These are phyloP conservation scores for Hypericum androsaemum DNA, from an alignment of 345 rosid genomes.

Conservation along the genomic window DNA sequence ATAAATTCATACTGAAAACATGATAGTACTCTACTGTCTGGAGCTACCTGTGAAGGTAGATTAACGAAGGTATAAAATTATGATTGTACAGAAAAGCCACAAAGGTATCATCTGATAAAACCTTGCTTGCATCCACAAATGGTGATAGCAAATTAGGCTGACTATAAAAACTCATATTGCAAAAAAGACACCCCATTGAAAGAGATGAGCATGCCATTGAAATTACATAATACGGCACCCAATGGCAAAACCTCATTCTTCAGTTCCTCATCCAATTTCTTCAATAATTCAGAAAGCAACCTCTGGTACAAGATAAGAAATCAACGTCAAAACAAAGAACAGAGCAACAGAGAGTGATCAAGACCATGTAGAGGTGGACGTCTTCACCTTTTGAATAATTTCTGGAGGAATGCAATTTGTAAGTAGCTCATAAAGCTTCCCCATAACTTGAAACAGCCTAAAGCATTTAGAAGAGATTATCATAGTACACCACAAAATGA, in stretches of 20 bases:
- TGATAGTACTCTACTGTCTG: too few species aligned
- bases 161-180: too few species aligned
- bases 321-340: conserved; percentile 8
- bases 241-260: conserved; percentile 87
- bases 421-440: conserved; percentile 78
- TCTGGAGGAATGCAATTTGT: conserved; percentile 83
- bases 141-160: too few species aligned
- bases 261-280: conserved; percentile 78
- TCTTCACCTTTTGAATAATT: conserved; percentile 63
- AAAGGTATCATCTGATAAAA: too few species aligned
- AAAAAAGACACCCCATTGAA: too few species aligned
- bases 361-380: not conserved
- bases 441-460: conserved; percentile 89
- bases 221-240: conserved; percentile 96
- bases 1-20: too few species aligned
- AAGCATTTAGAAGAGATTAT: conserved; percentile 15
- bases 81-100: too few species aligned
- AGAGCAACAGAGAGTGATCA: not conserved
- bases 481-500: conserved; percentile 3
- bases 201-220: not conserved
- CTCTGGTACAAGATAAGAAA: conserved; percentile 34
- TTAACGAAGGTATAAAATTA: too few species aligned
- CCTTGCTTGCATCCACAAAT: too few species aligned
- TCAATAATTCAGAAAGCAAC: conserved; percentile 66
- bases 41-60: too few species aligned